A percentile compares a stretch with the other conserved stretches of the same genome.
Evolutionary conservation across 164 flowering plant species (phyloP).

Genomic region (Vitis rupestris): DNA sequence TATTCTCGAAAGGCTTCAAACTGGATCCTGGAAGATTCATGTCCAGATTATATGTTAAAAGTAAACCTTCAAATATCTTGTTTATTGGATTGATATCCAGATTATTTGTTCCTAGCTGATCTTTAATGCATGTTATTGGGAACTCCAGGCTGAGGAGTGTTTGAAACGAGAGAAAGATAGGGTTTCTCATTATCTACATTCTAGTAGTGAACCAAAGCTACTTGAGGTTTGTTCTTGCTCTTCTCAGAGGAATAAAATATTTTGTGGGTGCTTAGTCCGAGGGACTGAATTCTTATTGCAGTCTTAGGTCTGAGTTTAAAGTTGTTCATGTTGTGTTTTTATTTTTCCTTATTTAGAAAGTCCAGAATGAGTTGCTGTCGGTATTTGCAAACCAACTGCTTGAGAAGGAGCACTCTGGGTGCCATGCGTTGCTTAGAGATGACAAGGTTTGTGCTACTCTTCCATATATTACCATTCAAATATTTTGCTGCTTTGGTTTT

Average conservation of each 20-base stretch:
- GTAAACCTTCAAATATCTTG: constrained; percentile 20
- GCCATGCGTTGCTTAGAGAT: constrained; percentile 85
- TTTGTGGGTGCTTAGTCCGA: background rate
- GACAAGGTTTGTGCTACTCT: constrained; percentile 52
- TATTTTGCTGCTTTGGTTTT: background rate
- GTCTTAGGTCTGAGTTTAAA: background rate
- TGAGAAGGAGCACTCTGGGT: constrained; percentile 95
- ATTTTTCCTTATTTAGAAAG: constrained; percentile 42
- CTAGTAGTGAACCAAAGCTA: constrained; percentile 76
- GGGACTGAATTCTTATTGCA: background rate
- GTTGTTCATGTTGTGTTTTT: background rate
- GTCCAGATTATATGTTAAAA: constrained; percentile 86
- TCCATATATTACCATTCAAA: background rate
- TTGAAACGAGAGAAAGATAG: constrained; percentile 83
- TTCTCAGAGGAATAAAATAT: background rate
- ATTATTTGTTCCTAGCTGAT: background rate
- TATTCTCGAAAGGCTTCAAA: constrained; percentile 81
- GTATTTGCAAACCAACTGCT: constrained; percentile 70
- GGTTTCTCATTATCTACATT: constrained; percentile 78
- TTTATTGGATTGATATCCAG: background rate
- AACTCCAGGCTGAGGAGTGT: constrained; percentile 77
- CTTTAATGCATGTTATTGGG: constrained; percentile 13
- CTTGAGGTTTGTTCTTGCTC: constrained; percentile 58
- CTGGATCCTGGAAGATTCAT: constrained; percentile 87
- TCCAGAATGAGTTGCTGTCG: constrained; percentile 54